These are phyloP conservation scores for Paramecium biaurelia DNA, from an alignment of 73 alveolate species.

Conservation along the genomic window DNA sequence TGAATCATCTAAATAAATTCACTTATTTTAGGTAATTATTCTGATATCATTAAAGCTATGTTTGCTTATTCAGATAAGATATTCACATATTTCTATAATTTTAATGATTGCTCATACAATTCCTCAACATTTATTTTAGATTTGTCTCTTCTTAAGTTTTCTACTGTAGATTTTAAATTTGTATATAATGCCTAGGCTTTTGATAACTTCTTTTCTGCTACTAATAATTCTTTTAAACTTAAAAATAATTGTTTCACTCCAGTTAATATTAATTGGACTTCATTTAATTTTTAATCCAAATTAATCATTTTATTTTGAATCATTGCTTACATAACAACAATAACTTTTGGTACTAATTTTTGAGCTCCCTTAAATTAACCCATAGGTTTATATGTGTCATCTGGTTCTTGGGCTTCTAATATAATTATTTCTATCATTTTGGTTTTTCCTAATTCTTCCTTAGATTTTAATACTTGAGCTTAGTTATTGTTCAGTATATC, in stretches of 20 bases:
- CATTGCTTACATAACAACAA: background rate
- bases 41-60: background rate
- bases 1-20: background rate
- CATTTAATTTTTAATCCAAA: background rate
- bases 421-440: background rate
- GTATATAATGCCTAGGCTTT: conserved; percentile 11
- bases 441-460: background rate
- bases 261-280: background rate
- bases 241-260: background rate
- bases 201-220: conserved; percentile 20
- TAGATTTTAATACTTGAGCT: background rate
- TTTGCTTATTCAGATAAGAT: background rate
- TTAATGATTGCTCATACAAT: background rate
- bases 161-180: background rate
- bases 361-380: conserved; percentile 37
- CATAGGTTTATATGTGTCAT: background rate
- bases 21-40: conserved; percentile 18
- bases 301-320: background rate
- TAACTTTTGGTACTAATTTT: background rate
- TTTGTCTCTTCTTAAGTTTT: conserved; percentile 13
- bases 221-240: background rate
- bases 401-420: background rate
- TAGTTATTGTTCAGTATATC: background rate
- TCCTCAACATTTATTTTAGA: background rate
- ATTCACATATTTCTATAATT: conserved; percentile 44